A percentile compares a stretch with the other conserved stretches of the same genome.
phyloP scores from a whole-genome alignment of 768 basidiomycete species.

The Boletellus ananiceps region DNA sequence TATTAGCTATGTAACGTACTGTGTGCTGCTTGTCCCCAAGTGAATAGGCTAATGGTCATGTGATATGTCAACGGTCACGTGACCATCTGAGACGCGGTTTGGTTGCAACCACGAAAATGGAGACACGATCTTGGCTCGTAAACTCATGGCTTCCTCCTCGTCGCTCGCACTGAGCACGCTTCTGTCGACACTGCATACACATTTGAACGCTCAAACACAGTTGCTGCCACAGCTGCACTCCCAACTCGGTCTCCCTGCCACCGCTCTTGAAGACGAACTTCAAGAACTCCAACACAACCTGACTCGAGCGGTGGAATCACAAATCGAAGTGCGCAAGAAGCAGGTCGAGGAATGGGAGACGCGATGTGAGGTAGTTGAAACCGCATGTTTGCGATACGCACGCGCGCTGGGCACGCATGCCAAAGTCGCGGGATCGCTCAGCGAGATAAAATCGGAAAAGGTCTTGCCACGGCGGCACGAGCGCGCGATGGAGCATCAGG shows the following conservation, averaged over 20 bases:
- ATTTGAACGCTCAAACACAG: slow-evolving; percentile 77
- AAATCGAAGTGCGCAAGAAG: slow-evolving; percentile 62
- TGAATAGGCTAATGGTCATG: slow-evolving; percentile 5
- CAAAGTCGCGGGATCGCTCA: slow-evolving; percentile 59
- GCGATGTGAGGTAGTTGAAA: slow-evolving; percentile 59
- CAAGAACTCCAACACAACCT: slow-evolving; percentile 68
- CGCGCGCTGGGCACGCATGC: slow-evolving; percentile 68
- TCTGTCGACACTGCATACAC: slow-evolving; percentile 71
- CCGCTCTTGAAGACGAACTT: slow-evolving; percentile 79
- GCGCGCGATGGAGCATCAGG: slow-evolving; percentile 63
- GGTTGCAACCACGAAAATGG: slow-evolving; percentile 16
- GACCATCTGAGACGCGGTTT: slow-evolving; percentile 19
- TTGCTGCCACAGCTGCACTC: slow-evolving; percentile 77
- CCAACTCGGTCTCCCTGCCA: slow-evolving; percentile 77
- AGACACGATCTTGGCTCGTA: slow-evolving; percentile 7
- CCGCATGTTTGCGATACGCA: slow-evolving; percentile 60
- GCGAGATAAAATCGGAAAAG: slow-evolving; percentile 67
- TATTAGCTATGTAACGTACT: too few species aligned
- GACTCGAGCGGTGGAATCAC: slow-evolving; percentile 67
- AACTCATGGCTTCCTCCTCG: slow-evolving; percentile 28
- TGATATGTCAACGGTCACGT: slow-evolving; percentile 28
- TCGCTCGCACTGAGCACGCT: slow-evolving; percentile 53
- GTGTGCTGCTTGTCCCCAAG: too few species aligned
- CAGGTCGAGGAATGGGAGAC: slow-evolving; percentile 75
- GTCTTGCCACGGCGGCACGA: slow-evolving; percentile 71